Conservation (phyloP, 2,329 filamentous ascomycete genomes). For the Penicillium glabrum region DNA sequence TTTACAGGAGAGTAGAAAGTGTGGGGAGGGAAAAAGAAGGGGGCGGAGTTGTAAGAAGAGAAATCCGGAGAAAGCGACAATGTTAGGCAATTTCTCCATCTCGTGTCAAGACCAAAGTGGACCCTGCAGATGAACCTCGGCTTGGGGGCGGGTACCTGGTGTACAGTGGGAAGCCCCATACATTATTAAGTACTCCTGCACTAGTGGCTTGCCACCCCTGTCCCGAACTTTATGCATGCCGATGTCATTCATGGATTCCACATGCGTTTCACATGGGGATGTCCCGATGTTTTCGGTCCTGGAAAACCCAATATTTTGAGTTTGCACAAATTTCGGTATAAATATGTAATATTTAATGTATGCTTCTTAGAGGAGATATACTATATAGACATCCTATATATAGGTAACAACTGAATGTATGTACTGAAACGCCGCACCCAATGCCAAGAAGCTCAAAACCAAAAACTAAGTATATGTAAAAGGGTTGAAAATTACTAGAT, state of each 20-base stretch:
- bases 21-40: slow-evolving; percentile 12
- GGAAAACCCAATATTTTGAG: neutral
- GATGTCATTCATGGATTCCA: slow-evolving; percentile 12
- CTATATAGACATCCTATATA: neutral
- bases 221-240: neutral
- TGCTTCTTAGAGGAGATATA: neutral
- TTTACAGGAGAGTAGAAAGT: slow-evolving; percentile 4
- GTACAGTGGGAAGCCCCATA: neutral
- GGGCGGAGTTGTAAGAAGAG: neutral
- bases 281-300: neutral
- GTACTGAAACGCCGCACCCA: slow-evolving; percentile 9
- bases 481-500: neutral
- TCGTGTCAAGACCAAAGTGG: neutral
- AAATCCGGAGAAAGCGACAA: slow-evolving; percentile 19
- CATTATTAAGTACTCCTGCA: slow-evolving; percentile 9
- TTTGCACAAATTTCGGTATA: neutral
- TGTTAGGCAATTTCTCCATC: slow-evolving; percentile 10
- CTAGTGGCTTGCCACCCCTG: neutral
- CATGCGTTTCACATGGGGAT: slow-evolving; percentile 6
- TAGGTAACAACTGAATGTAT: neutral
- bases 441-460: slow-evolving; percentile 7
- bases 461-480: neutral
- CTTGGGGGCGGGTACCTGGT: slow-evolving; percentile 10
- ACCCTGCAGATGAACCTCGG: slow-evolving; percentile 17
- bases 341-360: neutral